Evolutionary conservation across 106 monocot species (phyloP), one percentile per base, ranked within the genome.

Genomic region (Apostasia ramifera): DNA sequence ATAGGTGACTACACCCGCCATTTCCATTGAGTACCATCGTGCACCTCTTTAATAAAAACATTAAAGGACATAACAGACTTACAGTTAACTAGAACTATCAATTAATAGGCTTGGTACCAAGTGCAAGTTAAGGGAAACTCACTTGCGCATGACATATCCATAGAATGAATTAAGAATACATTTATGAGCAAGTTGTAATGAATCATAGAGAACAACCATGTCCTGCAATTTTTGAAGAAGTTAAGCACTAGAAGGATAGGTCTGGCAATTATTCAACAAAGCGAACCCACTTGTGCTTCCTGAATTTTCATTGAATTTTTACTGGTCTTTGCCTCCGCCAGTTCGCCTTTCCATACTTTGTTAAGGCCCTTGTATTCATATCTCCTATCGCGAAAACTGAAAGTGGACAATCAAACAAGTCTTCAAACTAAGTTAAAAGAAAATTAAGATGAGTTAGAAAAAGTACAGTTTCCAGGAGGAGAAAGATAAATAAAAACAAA

Each of bases 131-230:
- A 66, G 59, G 38, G 44, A 57, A 74, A 86, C 88, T 86, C 66
- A 95, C 97, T 97, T 97, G 77, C 97, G 97, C 97, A 97, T 97
- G 68, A 97, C 97, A 74, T 97, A 97, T 79, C 97, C 97, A 78
- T 97, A 97, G 80, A 97, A 97, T 13, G 97, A 97, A 79, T 97
- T 97, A 40, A 97, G 78, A 48, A 97, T 92, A 71, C 97, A 97
- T 72, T 97, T 97, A 69, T 97, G 97, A 74, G 97, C 97, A 73
- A 97, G 89, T 66, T 97, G 97, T 69, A 97, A 74, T 52, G 97
- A 97, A 83, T 97, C 97, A 80, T 97, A 97, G 5, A 97, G 78
- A 67, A 97, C 81, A 79, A 97, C 97, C 97, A 97, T 97, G 82
- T 97, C 97, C 92, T 95, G 78, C 62, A 62, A 83, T 73, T 51